Evolutionary conservation across 2,329 filamentous ascomycete species (phyloP), one percentile per base, ranked within the genome.

Genomic region (Periconia sp.): DNA sequence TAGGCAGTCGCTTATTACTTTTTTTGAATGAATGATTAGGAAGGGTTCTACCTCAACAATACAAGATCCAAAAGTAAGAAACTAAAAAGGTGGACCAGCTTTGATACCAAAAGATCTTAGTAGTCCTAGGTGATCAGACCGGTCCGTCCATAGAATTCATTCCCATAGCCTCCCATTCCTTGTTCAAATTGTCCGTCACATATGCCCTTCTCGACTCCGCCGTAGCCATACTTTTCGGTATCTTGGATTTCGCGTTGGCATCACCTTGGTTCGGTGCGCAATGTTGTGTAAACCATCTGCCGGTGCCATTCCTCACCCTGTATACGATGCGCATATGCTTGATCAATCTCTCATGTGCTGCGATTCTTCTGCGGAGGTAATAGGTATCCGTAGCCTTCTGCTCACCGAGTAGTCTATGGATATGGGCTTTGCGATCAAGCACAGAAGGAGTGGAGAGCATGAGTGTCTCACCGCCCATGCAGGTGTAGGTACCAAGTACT

Each of bases 381-480:
- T 18, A 14, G 2, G 44, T 13, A 19, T 59, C 53, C 0, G 30
- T 14, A 13, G 20, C 20, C 2, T 44, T 48, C 17, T 54, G 52
- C 13, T 33, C 10, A 30, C 58, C 55, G 6, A 70, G 61, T 17
- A 55, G 53, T 3, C 14, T 17, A 30, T 57, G 49, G 19, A 70
- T 54, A 40, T 64, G 48, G 1, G 52, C 50, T 19, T 60, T 60
- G 37, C 70, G 66, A 9, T 54, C 53, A 2, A 59, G 10, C 0
- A 71, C 58, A n/a, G 69, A 62, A 1, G 57, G 23, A 7, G 62
- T 54, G n/a, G 55, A 54, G 3, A 72, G 54, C 65, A 71, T 65
- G 18, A 55, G 62, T 1, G 63, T 59, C 1, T 47, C 14, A 19
- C 51, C 54, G 15, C 66, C 65, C 60, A 63, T 63, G 10, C 58